Evolutionary conservation across 495 filamentous ascomycete genomes (phyloP).

Genomic region (Neurospora cerealis): DNA sequence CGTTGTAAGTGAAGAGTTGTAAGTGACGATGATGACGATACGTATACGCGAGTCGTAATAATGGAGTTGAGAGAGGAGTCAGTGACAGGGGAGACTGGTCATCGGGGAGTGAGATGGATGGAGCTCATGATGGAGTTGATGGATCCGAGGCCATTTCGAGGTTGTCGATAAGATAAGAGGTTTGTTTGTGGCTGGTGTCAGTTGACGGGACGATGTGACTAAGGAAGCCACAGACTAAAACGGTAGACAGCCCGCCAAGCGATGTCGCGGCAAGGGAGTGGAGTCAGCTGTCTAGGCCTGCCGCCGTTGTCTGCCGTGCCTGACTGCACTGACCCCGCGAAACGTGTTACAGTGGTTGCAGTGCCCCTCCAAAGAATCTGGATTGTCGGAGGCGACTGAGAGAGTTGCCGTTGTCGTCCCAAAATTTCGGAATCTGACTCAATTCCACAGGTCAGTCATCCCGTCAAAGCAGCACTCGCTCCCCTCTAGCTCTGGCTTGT

Average conservation of each 20-base stretch:
- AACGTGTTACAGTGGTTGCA: neutral
- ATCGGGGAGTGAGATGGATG: neutral
- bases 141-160: neutral
- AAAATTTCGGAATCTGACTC: slow-evolving; percentile 1
- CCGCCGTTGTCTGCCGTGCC: neutral
- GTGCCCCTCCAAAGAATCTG: neutral
- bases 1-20: neutral
- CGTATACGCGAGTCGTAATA: neutral
- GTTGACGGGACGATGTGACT: neutral
- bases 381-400: neutral
- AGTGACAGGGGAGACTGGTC: neutral
- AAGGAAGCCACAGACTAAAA: neutral
- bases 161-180: neutral
- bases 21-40: neutral
- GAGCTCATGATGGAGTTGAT: neutral
- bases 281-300: neutral
- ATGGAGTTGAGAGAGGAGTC: neutral
- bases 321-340: neutral
- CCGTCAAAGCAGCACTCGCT: neutral
- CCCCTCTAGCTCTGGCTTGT: neutral
- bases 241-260: neutral
- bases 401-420: neutral
- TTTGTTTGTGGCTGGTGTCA: neutral
- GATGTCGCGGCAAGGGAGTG: neutral
- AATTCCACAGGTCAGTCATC: neutral